phyloP scores from a whole-genome alignment of 2,329 filamentous ascomycete genomes.

The Colletotrichum coccodes region DNA sequence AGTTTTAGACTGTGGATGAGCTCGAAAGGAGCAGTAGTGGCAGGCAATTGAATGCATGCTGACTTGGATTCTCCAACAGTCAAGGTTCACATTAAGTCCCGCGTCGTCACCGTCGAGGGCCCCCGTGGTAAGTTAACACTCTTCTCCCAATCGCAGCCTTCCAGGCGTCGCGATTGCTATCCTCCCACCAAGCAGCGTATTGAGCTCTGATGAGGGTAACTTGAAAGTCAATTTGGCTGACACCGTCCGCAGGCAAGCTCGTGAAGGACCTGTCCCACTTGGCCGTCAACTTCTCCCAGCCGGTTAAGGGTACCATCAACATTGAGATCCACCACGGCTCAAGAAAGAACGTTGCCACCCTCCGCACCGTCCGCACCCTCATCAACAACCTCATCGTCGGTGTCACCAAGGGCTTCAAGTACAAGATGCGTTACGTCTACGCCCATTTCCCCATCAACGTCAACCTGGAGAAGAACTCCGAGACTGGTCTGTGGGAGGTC shows the following conservation, averaged over 20 bases:
- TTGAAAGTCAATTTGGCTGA: constrained; percentile 22
- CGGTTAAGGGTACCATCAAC: constrained; percentile 86
- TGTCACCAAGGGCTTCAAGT: constrained; percentile 99
- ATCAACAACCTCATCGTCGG: constrained; percentile 99
- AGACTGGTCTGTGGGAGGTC: constrained; percentile 88
- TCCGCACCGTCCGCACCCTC: constrained; percentile 96
- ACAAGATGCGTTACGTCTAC: constrained; percentile 99
- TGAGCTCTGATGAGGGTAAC: constrained; percentile 31
- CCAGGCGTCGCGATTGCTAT: not conserved
- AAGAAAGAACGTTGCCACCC: constrained; percentile 97
- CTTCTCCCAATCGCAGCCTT: not conserved
- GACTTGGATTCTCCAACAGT: constrained; percentile 68
- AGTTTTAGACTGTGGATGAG: constrained; percentile 37
- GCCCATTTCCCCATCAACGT: constrained; percentile 99
- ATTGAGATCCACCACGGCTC: constrained; percentile 99
- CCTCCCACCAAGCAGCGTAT: not conserved
- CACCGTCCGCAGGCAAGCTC: constrained; percentile 78
- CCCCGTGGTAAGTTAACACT: constrained; percentile 76
- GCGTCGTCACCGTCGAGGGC: constrained; percentile 96
- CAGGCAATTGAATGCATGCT: constrained; percentile 42
- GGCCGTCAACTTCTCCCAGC: constrained; percentile 93
- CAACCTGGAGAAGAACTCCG: constrained; percentile 95
- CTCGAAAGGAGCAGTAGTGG: constrained; percentile 37
- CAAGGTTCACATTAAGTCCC: constrained; percentile 97
- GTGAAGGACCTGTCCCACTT: constrained; percentile 96